phyloP scores from a whole-genome alignment of 2,329 filamentous ascomycete genomes.

The Periconia macrospinosa region DNA sequence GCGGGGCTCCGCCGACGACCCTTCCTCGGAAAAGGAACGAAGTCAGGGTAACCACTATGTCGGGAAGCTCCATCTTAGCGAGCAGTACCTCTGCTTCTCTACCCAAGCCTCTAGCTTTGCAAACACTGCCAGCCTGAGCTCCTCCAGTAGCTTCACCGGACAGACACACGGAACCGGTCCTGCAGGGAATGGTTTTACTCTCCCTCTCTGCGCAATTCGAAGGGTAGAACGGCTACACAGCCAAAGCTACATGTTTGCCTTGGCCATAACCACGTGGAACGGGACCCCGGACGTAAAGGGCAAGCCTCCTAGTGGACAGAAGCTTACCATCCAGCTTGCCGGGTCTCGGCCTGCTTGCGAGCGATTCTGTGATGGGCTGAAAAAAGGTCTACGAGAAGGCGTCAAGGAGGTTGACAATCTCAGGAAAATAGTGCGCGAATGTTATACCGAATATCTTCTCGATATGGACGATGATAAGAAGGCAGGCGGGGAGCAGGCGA shows the following conservation, averaged over 20 bases:
- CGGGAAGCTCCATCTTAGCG: constrained; percentile 90
- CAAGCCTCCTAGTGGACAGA: constrained; percentile 65
- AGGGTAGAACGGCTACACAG: constrained; percentile 92
- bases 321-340: constrained; percentile 87
- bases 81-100: constrained; percentile 95
- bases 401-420: constrained; percentile 87
- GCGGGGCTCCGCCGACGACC: constrained; percentile 47
- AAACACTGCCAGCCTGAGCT: constrained; percentile 74
- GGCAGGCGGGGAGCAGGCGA: constrained; percentile 35
- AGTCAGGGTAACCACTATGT: constrained; percentile 82
- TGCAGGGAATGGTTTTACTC: constrained; percentile 91
- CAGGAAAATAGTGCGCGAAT: constrained; percentile 76
- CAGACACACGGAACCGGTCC: constrained; percentile 92
- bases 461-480: constrained; percentile 51
- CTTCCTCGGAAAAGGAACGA: constrained; percentile 66
- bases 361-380: constrained; percentile 93
- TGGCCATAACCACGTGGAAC: constrained; percentile 96
- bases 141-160: constrained; percentile 83
- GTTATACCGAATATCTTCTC: constrained; percentile 73
- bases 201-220: constrained; percentile 88
- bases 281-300: constrained; percentile 51
- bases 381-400: constrained; percentile 81
- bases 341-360: constrained; percentile 89
- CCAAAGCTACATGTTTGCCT: constrained; percentile 87
- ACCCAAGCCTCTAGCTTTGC: constrained; percentile 88